These are phyloP conservation scores for Thielaviopsis euricoi DNA, from an alignment of 2,329 filamentous ascomycete genomes.

Conservation along the genomic window DNA sequence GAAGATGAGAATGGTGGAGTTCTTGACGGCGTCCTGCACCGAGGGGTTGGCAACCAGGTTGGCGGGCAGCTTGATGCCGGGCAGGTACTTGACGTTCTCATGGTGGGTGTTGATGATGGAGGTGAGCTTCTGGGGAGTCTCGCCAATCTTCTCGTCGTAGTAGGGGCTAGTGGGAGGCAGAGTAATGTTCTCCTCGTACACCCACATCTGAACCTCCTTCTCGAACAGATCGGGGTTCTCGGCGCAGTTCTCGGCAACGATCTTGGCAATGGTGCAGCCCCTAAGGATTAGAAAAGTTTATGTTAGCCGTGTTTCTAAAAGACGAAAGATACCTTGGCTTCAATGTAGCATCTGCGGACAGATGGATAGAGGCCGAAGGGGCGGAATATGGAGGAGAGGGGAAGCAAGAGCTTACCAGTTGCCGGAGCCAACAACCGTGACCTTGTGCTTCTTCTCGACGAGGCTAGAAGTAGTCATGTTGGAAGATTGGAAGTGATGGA, in stretches of 20 bases:
- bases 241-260: conserved; percentile 80
- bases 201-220: conserved; percentile 92
- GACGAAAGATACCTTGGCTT: too few species aligned
- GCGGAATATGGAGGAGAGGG: neutral
- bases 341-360: neutral
- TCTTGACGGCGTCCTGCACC: conserved; percentile 60
- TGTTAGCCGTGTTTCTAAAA: conserved; percentile 13
- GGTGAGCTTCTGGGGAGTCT: conserved; percentile 71
- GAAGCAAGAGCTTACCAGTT: conserved; percentile 55
- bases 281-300: conserved; percentile 24
- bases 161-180: conserved; percentile 56
- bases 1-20: conserved; percentile 83
- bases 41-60: conserved; percentile 80
- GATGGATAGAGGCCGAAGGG: neutral
- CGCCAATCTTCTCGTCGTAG: conserved; percentile 47
- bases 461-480: conserved; percentile 25
- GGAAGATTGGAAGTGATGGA: neutral
- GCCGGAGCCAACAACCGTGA: conserved; percentile 85
- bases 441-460: conserved; percentile 65
- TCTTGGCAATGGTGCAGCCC: conserved; percentile 96
- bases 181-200: conserved; percentile 80
- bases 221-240: conserved; percentile 70
- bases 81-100: conserved; percentile 97
- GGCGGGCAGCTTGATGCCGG: conserved; percentile 63
- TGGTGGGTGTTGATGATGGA: conserved; percentile 78